Conservation (phyloP, 2,329 filamentous ascomycete genomes). For the Colletotrichum higginsianum region DNA sequence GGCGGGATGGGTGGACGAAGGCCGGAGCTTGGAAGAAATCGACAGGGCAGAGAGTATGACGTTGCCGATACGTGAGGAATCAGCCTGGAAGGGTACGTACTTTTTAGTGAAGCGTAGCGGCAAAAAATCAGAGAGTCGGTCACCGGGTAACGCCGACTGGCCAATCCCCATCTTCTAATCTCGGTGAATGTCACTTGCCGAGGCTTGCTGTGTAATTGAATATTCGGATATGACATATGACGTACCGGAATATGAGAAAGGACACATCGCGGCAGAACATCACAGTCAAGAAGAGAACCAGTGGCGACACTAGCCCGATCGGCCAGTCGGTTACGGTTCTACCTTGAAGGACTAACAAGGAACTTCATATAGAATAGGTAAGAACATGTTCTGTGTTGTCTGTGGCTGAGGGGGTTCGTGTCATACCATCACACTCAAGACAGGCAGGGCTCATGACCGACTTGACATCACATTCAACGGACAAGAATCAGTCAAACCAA, state of each 20-base stretch:
- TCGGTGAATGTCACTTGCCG: slow-evolving; percentile 17
- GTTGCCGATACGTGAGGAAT: slow-evolving; percentile 25
- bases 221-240: too few relatives aligned
- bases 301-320: background rate
- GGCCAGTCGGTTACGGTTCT: too few relatives aligned
- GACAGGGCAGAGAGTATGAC: slow-evolving; percentile 33
- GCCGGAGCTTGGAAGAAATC: slow-evolving; percentile 36
- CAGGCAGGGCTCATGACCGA: background rate
- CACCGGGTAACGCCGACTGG: background rate
- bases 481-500: background rate
- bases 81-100: slow-evolving; percentile 22
- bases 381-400: background rate
- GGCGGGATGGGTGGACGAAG: background rate
- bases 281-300: background rate
- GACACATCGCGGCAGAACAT: slow-evolving; percentile 35
- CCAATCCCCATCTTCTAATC: slow-evolving; percentile 2
- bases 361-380: too few relatives aligned
- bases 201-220: background rate
- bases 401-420: too few relatives aligned
- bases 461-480: background rate
- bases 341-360: background rate
- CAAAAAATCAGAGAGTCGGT: slow-evolving; percentile 11
- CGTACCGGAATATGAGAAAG: background rate
- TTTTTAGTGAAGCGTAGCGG: background rate
- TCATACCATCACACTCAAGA: background rate